Base-by-base conservation (phyloP, 2,329 filamentous ascomycete species). In the Neonectria neomacrospora region DNA sequence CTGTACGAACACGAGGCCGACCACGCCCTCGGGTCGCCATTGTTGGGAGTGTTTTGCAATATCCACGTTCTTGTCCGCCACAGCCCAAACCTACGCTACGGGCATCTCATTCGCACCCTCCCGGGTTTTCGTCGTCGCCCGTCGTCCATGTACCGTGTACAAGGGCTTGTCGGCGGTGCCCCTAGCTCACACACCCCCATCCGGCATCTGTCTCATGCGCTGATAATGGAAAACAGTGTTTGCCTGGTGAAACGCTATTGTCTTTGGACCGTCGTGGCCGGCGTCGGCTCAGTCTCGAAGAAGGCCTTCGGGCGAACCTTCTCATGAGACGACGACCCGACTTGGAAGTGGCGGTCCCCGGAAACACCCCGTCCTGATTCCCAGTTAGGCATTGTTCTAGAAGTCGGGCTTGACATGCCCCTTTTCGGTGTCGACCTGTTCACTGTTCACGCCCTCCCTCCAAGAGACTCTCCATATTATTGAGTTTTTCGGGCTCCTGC, bases 331-430 rank as follows among this genome's bases (percentile, higher is more conserved):
- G 45, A 22, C 10, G 16, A 26, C 54, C 45, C 47, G 51, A 41
- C 18, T 50, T 18, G 32, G 34, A 32, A 32, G 37, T 32, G 44
- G 51, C 32, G 26, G n/a, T 20, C 23, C 51, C 58, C 42, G 32
- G 44, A 39, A 61, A 14, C n/a, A n/a, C 28, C 56, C 41, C 34
- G 2, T 61, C 54, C 22, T 45, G 42, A 56, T 66, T 30, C 71
- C 69, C 52, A 48, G 68, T 72, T 45, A 51, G 71, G 71, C 61
- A 72, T 22, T 63, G 42, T 73, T 73, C 71, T 72, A 45, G 71
- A 73, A 73, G 51, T 9, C 5, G 22, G 5, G 2, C 30, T 63
- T 45, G 22, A 42, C 30, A 41, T 50, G 3, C 18, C 26, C 54
- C 47, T 61, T n/a, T 37, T 37, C 14, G 14, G 32, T 3, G 14